Percentiles rank a stretch among this genome's conserved stretches.
Evolutionary conservation across 2,329 filamentous ascomycete species (phyloP).

Genomic region (Lecanicillium sp.): DNA sequence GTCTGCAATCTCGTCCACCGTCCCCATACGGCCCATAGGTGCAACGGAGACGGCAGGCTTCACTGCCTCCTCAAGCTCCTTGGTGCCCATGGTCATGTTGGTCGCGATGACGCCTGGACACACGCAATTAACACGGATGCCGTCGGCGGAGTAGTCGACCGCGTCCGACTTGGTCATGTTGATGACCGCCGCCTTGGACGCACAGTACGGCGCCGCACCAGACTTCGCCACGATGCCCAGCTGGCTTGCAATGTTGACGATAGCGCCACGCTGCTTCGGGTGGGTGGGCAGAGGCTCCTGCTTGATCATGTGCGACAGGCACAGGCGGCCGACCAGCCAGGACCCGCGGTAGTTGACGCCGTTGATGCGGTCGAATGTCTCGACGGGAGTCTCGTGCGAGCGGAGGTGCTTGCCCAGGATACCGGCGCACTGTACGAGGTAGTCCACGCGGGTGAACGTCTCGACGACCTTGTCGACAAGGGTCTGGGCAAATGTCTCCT

Average conservation of each 20-base stretch:
- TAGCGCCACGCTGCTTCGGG: constrained; percentile 36
- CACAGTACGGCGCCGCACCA: constrained; percentile 49
- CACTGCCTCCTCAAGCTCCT: constrained; percentile 34
- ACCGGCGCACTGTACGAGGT: constrained; percentile 51
- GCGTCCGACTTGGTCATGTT: constrained; percentile 51
- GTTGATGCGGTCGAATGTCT: constrained; percentile 6
- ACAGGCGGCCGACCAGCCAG: constrained; percentile 41
- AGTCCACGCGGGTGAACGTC: constrained; percentile 45
- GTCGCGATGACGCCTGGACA: constrained; percentile 40
- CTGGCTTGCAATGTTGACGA: constrained; percentile 49
- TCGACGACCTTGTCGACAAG: constrained; percentile 28
- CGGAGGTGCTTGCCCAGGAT: constrained; percentile 37
- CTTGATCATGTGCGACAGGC: constrained; percentile 38
- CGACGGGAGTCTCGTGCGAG: constrained; percentile 41
- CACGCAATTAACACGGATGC: constrained; percentile 33
- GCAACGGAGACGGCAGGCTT: constrained; percentile 38
- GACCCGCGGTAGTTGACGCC: constrained; percentile 48
- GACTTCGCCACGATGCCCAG: constrained; percentile 44
- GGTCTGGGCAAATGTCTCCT: constrained; percentile 36
- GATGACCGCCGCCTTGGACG: constrained; percentile 53
- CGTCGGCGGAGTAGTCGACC: constrained; percentile 41
- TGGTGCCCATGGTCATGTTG: constrained; percentile 36
- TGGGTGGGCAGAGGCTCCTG: constrained; percentile 38
- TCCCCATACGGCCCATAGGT: constrained; percentile 46
- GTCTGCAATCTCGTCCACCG: constrained; percentile 43